Evolutionary conservation across 106 monocot species (phyloP), one percentile per base, ranked within the genome.

Genomic region (Acanthochlamys bracteata): DNA sequence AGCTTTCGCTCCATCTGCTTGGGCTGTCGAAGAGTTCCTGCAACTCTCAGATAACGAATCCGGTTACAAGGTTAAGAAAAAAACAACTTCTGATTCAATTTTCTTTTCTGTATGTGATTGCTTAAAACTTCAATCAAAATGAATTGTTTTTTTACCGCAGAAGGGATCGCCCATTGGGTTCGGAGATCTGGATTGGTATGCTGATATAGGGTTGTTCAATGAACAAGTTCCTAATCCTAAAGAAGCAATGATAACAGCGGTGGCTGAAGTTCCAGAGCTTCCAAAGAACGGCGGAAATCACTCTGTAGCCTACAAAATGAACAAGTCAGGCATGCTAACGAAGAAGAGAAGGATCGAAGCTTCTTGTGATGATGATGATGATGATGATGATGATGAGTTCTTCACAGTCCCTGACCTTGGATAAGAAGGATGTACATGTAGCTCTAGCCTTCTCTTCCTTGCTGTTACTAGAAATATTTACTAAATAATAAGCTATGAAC

Each of bases 351-450:
- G 95, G 61, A 69, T 84, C 55, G 75, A 79, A 57, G 54, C 75
- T 10, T 40, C 70, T 11, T 33, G 6, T 33, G 33, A 33, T 33
- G 33, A 33, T 33, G 84, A 90, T 46, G 90, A 84, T 24, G 89
- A n/a, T n/a, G n/a, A n/a, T n/a, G n/a, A n/a, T n/a, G n/a, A n/a
- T n/a, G 90, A 9, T n/a, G 95, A 90, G 26, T 90, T 63, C 84
- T 87, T 90, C 64, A 79, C 75, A 17, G 95, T 95, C 39, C 95
- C 95, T 42, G 95, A 95, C 74, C 90, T 95, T 20, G 95, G 95
- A 16, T 90, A 71, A 75, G 61, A 51, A 15, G 13, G 51, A 19
- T 51, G 2, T 51, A 19, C 14, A 14, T 46, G 14, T 51, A 13
- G 17, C 51, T 51, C n/a, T 4, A 15, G 51, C 10, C 33, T 33